phyloP scores from a whole-genome alignment of 208 protist species.

The Trypanosomatidae sp. region DNA sequence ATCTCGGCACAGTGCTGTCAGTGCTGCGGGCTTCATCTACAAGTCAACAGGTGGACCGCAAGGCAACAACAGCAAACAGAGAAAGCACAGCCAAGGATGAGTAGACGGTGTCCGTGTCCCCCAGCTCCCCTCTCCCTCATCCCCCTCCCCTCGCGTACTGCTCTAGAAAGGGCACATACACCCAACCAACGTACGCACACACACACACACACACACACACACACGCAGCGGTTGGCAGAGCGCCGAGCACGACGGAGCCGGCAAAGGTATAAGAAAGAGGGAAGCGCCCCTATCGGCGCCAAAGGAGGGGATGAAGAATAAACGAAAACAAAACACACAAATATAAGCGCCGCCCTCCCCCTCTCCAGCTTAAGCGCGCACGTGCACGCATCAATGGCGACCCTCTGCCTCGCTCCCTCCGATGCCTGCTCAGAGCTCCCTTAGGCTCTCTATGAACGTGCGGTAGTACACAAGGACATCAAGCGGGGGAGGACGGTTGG shows the following conservation, averaged over 20 bases:
- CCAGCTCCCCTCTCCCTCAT: background rate
- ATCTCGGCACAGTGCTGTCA: no score
- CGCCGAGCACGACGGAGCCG: background rate
- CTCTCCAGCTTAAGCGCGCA: background rate
- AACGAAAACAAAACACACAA: background rate
- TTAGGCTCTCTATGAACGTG: constrained; percentile 61
- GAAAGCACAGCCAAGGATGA: background rate
- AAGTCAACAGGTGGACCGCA: no score
- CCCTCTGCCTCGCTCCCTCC: background rate
- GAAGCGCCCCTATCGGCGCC: background rate
- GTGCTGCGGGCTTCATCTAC: no score
- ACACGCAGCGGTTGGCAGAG: background rate
- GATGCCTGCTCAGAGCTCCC: constrained; percentile 30
- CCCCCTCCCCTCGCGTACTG: background rate
- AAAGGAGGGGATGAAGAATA: background rate
- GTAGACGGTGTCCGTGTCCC: background rate
- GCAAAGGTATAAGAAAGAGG: background rate
- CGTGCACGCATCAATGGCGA: background rate
- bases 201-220: background rate
- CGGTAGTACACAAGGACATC: constrained; percentile 74
- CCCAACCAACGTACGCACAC: background rate
- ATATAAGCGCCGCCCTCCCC: background rate
- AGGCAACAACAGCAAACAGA: background rate
- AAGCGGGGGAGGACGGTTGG: constrained; percentile 45
- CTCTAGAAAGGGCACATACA: background rate